phyloP scores from a whole-genome alignment of 306 rosid species.

The Cercis canadensis region DNA sequence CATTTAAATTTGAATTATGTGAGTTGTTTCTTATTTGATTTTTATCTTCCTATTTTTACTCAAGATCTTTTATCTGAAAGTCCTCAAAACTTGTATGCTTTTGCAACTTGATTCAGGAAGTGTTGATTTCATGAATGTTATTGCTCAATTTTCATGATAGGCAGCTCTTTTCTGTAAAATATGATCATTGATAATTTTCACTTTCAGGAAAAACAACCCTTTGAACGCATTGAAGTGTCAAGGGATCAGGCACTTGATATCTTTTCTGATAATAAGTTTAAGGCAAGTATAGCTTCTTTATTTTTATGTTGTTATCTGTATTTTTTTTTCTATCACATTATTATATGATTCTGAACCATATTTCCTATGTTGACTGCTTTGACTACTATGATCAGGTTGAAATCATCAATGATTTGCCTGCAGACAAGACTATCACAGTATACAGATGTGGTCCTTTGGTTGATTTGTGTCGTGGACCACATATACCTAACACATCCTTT shows the following conservation, averaged over 20 bases:
- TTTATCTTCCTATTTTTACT: neutral
- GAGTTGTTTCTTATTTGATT: slow-evolving; percentile 15
- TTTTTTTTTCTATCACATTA: slow-evolving; percentile 2
- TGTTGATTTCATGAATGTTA: slow-evolving; percentile 12
- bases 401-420: slow-evolving; percentile 92
- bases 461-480: slow-evolving; percentile 98
- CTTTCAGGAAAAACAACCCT: slow-evolving; percentile 85
- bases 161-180: slow-evolving; percentile 16
- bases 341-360: slow-evolving; percentile 10
- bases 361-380: slow-evolving; percentile 28
- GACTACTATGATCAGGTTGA: slow-evolving; percentile 65
- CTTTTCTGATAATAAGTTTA: slow-evolving; percentile 82
- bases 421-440: slow-evolving; percentile 91
- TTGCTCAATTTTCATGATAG: neutral
- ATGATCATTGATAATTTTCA: slow-evolving; percentile 18
- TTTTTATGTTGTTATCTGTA: slow-evolving; percentile 8
- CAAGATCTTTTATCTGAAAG: neutral
- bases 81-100: neutral
- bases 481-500: slow-evolving; percentile 95
- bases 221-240: slow-evolving; percentile 93
- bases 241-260: slow-evolving; percentile 86
- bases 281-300: slow-evolving; percentile 58
- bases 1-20: too few relatives aligned
- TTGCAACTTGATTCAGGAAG: neutral
- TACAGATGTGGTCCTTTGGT: slow-evolving; percentile 96